Conservation (phyloP, 1,139 yeast genomes). For the Ashbya aceris region DNA sequence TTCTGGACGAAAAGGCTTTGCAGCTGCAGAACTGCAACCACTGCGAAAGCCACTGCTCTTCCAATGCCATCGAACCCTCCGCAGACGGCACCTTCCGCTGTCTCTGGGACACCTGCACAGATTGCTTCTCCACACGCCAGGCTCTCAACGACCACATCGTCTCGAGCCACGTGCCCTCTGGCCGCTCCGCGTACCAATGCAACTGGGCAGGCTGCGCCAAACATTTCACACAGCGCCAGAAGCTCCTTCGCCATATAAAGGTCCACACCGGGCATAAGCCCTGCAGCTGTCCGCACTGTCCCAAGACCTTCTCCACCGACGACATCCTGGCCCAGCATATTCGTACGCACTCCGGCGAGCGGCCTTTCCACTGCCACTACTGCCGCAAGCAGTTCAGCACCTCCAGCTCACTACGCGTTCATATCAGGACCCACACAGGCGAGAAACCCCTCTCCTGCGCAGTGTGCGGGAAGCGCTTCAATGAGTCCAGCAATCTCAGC, state of each 20-base stretch:
- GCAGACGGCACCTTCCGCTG: slow-evolving; percentile 12
- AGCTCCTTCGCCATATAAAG: slow-evolving; percentile 74
- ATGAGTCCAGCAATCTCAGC: slow-evolving; percentile 80
- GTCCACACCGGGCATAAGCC: slow-evolving; percentile 83
- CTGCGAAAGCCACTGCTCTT: slow-evolving; percentile 8
- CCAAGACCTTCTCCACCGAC: slow-evolving; percentile 51
- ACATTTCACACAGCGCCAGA: slow-evolving; percentile 73
- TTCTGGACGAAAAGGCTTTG: slow-evolving; percentile 11
- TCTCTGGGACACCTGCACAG: slow-evolving; percentile 37
- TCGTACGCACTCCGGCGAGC: slow-evolving; percentile 86
- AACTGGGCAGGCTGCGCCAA: slow-evolving; percentile 75
- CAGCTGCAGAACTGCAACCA: slow-evolving; percentile 14
- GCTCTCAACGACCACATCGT: slow-evolving; percentile 65
- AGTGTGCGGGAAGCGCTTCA: slow-evolving; percentile 76
- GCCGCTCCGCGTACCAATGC: slow-evolving; percentile 63
- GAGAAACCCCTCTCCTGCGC: slow-evolving; percentile 81
- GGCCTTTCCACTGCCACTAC: slow-evolving; percentile 57
- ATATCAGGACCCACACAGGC: slow-evolving; percentile 80
- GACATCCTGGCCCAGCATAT: slow-evolving; percentile 54
- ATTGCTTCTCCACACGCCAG: slow-evolving; percentile 41
- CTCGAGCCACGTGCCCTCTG: slow-evolving; percentile 59
- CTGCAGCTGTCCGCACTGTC: slow-evolving; percentile 57
- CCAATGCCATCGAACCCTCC: slow-evolving; percentile 1
- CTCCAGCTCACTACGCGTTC: slow-evolving; percentile 48
- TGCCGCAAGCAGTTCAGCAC: slow-evolving; percentile 63